Percentiles rank a stretch among this genome's conserved stretches.
These are phyloP conservation scores for Exserohilum rostratum DNA, from an alignment of 2,329 filamentous ascomycete species.

Conservation along the genomic window DNA sequence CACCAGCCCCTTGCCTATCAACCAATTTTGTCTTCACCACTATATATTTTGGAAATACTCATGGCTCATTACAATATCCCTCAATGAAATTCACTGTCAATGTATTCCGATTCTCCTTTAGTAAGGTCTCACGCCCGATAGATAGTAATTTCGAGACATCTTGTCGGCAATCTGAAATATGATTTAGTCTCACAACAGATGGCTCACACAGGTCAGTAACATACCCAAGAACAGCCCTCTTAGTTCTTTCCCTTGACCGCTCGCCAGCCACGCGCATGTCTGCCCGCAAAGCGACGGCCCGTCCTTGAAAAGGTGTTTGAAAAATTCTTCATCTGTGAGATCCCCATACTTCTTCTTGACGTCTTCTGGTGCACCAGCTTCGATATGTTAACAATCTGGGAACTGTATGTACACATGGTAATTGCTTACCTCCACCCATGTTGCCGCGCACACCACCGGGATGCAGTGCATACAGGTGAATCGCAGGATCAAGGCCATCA, in stretches of 20 bases:
- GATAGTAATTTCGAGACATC: slow-evolving; percentile 31
- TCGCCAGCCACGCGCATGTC: slow-evolving; percentile 38
- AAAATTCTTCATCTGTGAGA: slow-evolving; percentile 33
- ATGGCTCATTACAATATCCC: slow-evolving; percentile 41
- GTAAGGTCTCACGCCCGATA: slow-evolving; percentile 30
- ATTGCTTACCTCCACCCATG: slow-evolving; percentile 38
- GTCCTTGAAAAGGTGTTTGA: slow-evolving; percentile 37
- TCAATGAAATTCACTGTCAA: slow-evolving; percentile 41
- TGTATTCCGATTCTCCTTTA: slow-evolving; percentile 37
- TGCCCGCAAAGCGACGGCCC: slow-evolving; percentile 36
- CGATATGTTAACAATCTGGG: slow-evolving; percentile 6
- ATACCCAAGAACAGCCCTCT: slow-evolving; percentile 36
- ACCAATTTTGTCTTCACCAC: no score
- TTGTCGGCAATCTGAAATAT: slow-evolving; percentile 35
- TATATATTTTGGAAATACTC: not conserved
- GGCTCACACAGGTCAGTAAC: not conserved
- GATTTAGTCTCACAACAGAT: not conserved
- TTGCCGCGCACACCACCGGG: slow-evolving; percentile 35
- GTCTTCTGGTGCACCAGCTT: slow-evolving; percentile 29
- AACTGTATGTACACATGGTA: accelerated
- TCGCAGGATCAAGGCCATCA: slow-evolving; percentile 33
- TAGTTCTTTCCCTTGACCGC: slow-evolving; percentile 36
- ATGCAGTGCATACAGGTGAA: slow-evolving; percentile 41
- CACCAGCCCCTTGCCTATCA: no score
- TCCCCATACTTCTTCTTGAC: slow-evolving; percentile 38